A percentile compares a stretch with the other conserved stretches of the same genome.
phyloP scores from a whole-genome alignment of 2,329 filamentous ascomycete species.

The Tolypocladium sp. region DNA sequence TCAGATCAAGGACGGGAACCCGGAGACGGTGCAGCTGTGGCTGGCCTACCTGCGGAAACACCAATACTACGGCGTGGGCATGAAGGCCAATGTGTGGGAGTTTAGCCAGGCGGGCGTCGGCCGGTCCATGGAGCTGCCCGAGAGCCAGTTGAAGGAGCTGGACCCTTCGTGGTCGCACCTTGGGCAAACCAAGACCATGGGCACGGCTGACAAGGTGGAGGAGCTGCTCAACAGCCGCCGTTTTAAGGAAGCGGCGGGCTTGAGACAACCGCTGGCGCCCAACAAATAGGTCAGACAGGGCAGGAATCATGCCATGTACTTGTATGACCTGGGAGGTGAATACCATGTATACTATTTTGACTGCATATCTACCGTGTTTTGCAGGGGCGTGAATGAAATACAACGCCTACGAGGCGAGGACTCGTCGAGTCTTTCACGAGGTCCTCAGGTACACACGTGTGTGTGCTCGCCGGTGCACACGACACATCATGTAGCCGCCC shows the following conservation, averaged over 20 bases:
- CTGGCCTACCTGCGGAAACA: conserved; percentile 86
- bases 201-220: conserved; percentile 45
- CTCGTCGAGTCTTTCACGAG: background rate
- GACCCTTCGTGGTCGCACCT: conserved; percentile 46
- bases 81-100: conserved; percentile 98
- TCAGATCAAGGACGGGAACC: conserved; percentile 85
- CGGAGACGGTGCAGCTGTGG: conserved; percentile 85
- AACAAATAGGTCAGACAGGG: background rate
- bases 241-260: conserved; percentile 28
- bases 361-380: background rate
- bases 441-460: background rate
- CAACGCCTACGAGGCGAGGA: background rate
- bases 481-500: background rate
- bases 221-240: conserved; percentile 46
- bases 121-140: conserved; percentile 13
- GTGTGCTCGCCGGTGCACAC: background rate
- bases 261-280: conserved; percentile 10
- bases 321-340: background rate
- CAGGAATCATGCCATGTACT: background rate
- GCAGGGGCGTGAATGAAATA: background rate
- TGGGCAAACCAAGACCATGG: conserved; percentile 39
- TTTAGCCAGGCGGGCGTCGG: conserved; percentile 58
- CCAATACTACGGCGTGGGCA: conserved; percentile 90
- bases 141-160: conserved; percentile 21
- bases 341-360: background rate